phyloP scores from a whole-genome alignment of 139 green algal genomes.

The Coelastrella sp. region DNA sequence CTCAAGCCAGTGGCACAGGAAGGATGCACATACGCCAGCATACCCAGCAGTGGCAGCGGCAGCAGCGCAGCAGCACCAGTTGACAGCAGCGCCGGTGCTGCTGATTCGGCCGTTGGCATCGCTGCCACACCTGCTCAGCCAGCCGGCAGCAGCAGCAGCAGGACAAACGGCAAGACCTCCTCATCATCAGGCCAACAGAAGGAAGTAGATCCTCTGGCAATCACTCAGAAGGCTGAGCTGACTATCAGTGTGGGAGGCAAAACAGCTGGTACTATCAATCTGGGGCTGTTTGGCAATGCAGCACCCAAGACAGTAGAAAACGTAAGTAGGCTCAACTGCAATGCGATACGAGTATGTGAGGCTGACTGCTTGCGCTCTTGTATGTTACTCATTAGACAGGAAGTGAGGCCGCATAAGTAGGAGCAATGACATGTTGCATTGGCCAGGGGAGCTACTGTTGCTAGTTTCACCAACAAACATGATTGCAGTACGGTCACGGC shows the following conservation, averaged over 20 bases:
- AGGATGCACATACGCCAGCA: constrained; percentile 3
- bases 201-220: background rate
- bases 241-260: constrained; percentile 30
- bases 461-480: too few relatives aligned
- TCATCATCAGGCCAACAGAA: background rate
- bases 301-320: constrained; percentile 92
- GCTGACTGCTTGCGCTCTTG: background rate
- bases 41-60: background rate
- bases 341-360: too few relatives aligned
- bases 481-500: too few relatives aligned
- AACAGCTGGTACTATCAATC: background rate
- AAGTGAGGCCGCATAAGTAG: too few relatives aligned
- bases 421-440: too few relatives aligned
- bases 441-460: too few relatives aligned
- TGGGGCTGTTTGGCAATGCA: constrained; percentile 67
- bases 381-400: too few relatives aligned
- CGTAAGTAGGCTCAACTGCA: too few relatives aligned
- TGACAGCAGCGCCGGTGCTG: constrained; percentile 9
- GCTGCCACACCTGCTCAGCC: too few relatives aligned
- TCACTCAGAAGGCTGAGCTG: constrained; percentile 40
- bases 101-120: too few relatives aligned
- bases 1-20: constrained; percentile 26
- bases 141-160: background rate
- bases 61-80: constrained; percentile 3
- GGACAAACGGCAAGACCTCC: background rate